Conservation (phyloP, 2,329 filamentous ascomycete genomes). For the Penicillium paneum region DNA sequence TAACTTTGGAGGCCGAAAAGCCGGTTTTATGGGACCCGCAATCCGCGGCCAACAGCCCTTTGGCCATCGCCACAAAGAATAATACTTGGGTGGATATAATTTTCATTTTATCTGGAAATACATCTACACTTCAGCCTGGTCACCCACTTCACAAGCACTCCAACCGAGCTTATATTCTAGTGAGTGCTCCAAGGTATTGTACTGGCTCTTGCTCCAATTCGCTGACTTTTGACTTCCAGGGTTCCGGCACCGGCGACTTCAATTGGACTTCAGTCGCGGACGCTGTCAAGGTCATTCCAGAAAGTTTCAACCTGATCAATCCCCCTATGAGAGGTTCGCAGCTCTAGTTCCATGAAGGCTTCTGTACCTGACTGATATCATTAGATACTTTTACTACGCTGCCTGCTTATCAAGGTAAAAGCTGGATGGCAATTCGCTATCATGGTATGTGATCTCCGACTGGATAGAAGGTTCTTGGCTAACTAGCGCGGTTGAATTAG, state of each 20-base stretch:
- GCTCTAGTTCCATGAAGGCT: background rate
- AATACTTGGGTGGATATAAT: conserved; percentile 4
- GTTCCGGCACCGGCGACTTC: background rate
- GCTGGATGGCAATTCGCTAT: conserved; percentile 6
- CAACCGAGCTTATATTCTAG: background rate
- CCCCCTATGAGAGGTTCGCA: conserved; percentile 6
- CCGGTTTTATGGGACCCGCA: conserved; percentile 2
- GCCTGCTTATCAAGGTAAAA: background rate
- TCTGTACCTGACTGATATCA: no score
- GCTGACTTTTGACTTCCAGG: background rate
- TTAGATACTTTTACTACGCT: conserved; percentile 3
- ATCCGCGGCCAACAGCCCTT: background rate
- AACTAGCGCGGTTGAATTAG: no score
- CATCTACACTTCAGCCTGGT: background rate
- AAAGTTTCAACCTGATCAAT: background rate
- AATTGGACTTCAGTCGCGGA: conserved; percentile 3
- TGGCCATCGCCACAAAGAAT: conserved; percentile 1
- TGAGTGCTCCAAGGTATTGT: background rate
- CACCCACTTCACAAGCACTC: conserved; percentile 8
- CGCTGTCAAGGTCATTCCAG: conserved; percentile 1
- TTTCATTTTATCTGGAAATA: background rate
- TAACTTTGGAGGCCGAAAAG: conserved; percentile 1
- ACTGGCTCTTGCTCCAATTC: background rate
- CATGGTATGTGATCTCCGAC: background rate
- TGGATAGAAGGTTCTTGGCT: no score